A percentile compares a stretch with the other conserved stretches of the same genome.
Conservation (phyloP, 2,329 filamentous ascomycete species). For the Sporothrix phasma region DNA sequence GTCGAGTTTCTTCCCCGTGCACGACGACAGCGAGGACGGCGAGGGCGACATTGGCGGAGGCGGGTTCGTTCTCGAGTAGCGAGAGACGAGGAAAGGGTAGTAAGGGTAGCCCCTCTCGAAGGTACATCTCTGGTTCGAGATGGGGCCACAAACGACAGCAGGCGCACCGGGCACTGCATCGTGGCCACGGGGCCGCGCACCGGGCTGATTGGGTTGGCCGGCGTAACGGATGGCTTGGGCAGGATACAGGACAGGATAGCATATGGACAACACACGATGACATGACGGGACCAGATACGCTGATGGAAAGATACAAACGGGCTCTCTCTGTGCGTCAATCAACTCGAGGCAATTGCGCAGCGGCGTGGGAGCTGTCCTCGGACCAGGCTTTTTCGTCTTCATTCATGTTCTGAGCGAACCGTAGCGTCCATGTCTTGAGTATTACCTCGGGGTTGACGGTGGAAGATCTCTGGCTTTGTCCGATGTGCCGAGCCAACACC, state of each 20-base stretch:
- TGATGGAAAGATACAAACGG: not conserved
- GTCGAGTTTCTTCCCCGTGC: conserved; percentile 40
- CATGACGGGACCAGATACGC: not conserved
- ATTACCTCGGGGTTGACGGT: too few relatives aligned
- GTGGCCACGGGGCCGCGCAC: too few relatives aligned
- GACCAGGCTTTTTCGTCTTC: too few relatives aligned
- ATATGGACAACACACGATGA: not conserved
- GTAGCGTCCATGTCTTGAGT: too few relatives aligned
- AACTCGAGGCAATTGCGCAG: not conserved
- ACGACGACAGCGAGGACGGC: conserved; percentile 29
- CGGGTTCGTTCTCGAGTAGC: conserved; percentile 12
- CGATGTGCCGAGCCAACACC: too few relatives aligned
- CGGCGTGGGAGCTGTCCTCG: not conserved
- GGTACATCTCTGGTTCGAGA: too few relatives aligned
- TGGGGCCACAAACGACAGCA: not conserved
- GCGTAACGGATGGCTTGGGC: not conserved
- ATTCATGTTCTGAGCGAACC: too few relatives aligned
- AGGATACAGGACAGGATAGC: not conserved
- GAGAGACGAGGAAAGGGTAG: too few relatives aligned
- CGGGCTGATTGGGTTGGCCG: not conserved
- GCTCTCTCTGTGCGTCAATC: not conserved
- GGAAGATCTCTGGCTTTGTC: too few relatives aligned
- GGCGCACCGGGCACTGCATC: not conserved
- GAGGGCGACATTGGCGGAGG: conserved; percentile 15
- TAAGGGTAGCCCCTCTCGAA: too few relatives aligned